Base-by-base conservation (phyloP, 208 protist genomes). In the Leishmania mexicana region DNA sequence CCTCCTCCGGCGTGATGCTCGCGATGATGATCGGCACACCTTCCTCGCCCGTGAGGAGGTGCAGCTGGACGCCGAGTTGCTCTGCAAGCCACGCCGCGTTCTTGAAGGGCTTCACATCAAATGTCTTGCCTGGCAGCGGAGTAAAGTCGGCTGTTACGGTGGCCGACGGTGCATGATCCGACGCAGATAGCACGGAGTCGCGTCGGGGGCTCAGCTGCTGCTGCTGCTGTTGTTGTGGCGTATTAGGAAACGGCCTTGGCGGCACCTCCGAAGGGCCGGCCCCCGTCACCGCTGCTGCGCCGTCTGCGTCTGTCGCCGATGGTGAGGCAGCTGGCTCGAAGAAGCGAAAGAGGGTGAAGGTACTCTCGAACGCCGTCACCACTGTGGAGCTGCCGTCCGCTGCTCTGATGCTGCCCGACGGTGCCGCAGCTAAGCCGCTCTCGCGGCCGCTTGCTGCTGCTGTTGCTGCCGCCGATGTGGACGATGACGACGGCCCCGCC, bases 41-140 rank as follows among this genome's bases (percentile, higher is more conserved):
- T 19, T 60, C 85, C 28, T 67, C 85, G n/a, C 88, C 89, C 57
- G 71, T 80, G 60, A 81, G 80, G 28, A 95, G 51, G 51, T 79
- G 76, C 78, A 95, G 78, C 70, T 82, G 83, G 79, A 88, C 65
- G 35, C 88, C 87, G 35, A 95, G 83, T 76, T 94, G 88, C 71
- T 87, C 88, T 28, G 92, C 90, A 45, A 95, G 77, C 75, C 76
- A 80, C 58, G 87, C 83, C 0, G 85, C 81, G 17, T 79, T 77
- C 76, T 93, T 90, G 60, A 95, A 80, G 24, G 92, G 89, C 83
- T 92, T 93, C 67, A 89, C 77, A 21, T 95, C 92, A 65, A 93
- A 78, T 11, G 87, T 75, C 81, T 95, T 95, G 11, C 86, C 80
- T 6, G 92, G 92, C 11, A 95, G 85, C 21, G 51, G 53, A 28